phyloP scores from a whole-genome alignment of 2,329 filamentous ascomycete genomes.

The Clarireedia paspali region DNA sequence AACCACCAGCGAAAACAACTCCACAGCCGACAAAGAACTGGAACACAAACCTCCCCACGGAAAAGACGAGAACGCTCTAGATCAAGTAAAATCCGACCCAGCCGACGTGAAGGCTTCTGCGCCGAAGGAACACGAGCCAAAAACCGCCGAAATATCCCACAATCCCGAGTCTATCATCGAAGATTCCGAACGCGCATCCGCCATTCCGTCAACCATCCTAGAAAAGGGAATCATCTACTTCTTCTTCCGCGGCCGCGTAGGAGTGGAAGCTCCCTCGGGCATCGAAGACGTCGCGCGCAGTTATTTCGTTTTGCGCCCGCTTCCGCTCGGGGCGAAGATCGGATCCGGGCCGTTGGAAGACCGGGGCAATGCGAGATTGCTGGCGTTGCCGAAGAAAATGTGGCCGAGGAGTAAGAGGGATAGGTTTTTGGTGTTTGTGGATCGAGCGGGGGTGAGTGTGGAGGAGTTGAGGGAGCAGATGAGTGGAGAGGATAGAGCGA shows the following conservation, averaged over 20 bases:
- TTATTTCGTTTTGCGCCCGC: constrained; percentile 71
- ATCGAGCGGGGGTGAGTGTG: constrained; percentile 61
- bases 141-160: background rate
- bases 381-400: constrained; percentile 78
- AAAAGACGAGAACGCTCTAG: background rate
- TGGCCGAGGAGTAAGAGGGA: constrained; percentile 63
- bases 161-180: background rate
- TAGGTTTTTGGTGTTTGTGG: constrained; percentile 74
- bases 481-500: constrained; percentile 59
- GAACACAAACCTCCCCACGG: background rate
- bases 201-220: constrained; percentile 49
- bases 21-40: background rate
- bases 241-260: constrained; percentile 74
- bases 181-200: background rate
- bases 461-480: constrained; percentile 66
- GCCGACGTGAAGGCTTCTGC: background rate
- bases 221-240: constrained; percentile 92
- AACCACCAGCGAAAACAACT: background rate
- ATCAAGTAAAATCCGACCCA: background rate
- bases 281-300: constrained; percentile 69
- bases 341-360: constrained; percentile 42
- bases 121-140: background rate
- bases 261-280: constrained; percentile 54
- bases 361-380: constrained; percentile 57
- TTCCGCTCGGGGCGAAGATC: constrained; percentile 62